Percentiles rank a stretch among this genome's conserved stretches.
Conservation (phyloP, 2,329 filamentous ascomycete species). For the Whalleya microplaca region DNA sequence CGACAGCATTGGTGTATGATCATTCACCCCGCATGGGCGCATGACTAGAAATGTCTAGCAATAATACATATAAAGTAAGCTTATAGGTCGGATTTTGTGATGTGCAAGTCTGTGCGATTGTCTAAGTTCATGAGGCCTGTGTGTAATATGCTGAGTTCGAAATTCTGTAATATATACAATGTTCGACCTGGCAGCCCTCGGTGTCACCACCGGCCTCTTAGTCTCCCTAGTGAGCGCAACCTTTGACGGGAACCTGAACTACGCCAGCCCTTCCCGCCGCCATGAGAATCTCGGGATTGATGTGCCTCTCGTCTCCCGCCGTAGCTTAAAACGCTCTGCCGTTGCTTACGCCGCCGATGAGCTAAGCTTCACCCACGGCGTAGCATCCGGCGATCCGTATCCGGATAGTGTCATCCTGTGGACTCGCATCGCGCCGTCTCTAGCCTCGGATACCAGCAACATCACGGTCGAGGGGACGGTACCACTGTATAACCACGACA, state of each 20-base stretch:
- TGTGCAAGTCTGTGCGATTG: not conserved
- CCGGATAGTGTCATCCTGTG: constrained; percentile 62
- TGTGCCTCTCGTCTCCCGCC: constrained; percentile 63
- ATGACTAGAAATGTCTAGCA: too few species aligned
- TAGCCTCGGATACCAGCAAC: constrained; percentile 51
- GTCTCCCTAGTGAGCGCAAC: constrained; percentile 13
- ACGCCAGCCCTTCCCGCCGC: constrained; percentile 66
- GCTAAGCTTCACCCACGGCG: constrained; percentile 68
- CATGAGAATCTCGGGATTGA: constrained; percentile 67
- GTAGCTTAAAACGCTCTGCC: constrained; percentile 47
- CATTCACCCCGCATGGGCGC: not conserved
- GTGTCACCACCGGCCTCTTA: constrained; percentile 9
- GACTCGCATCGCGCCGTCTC: constrained; percentile 51
- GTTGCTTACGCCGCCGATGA: constrained; percentile 47
- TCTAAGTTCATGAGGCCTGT: not conserved
- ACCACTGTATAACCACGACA: constrained; percentile 52
- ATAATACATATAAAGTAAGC: not conserved
- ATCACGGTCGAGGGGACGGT: constrained; percentile 47
- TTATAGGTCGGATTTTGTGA: not conserved
- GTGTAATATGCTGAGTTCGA: not conserved
- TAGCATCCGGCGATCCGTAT: constrained; percentile 53
- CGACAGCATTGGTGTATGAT: not conserved
- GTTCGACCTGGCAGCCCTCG: constrained; percentile 8
- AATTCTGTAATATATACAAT: not conserved
- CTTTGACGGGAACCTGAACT: constrained; percentile 62